Conservation (phyloP, 805 yeast genomes). For the Lipomyces spencermartinsiae region DNA sequence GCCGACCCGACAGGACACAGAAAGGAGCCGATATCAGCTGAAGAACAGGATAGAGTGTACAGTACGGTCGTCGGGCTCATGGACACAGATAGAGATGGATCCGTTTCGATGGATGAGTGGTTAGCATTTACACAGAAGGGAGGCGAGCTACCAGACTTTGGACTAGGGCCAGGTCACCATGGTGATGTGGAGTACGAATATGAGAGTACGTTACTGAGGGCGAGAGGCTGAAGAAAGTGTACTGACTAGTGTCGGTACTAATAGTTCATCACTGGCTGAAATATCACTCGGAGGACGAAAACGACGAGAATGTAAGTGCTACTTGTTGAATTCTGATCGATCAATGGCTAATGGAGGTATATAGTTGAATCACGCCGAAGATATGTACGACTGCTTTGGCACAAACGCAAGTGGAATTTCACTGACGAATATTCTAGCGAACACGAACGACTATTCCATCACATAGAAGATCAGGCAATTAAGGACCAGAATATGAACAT, state of each 20-base stretch:
- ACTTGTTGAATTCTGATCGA: neutral
- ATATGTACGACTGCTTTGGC: slow-evolving; percentile 11
- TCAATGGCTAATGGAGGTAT: neutral
- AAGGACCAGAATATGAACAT: slow-evolving; percentile 32
- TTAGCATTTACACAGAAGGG: slow-evolving; percentile 63
- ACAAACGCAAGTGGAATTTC: neutral
- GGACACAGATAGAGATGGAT: slow-evolving; percentile 71
- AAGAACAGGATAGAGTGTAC: slow-evolving; percentile 60
- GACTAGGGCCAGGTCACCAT: slow-evolving; percentile 93
- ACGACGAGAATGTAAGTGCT: slow-evolving; percentile 30
- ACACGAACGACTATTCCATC: slow-evolving; percentile 35
- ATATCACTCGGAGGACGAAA: slow-evolving; percentile 46
- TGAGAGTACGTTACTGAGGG: slow-evolving; percentile 54
- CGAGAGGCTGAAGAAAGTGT: neutral
- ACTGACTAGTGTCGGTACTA: slow-evolving; percentile 65
- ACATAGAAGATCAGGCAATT: slow-evolving; percentile 31
- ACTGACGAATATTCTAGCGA: slow-evolving; percentile 18
- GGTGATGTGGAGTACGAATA: slow-evolving; percentile 92
- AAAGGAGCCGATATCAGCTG: slow-evolving; percentile 59
- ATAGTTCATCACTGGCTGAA: slow-evolving; percentile 91
- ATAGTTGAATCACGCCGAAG: slow-evolving; percentile 22
- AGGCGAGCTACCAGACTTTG: slow-evolving; percentile 85
- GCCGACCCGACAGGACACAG: slow-evolving; percentile 39
- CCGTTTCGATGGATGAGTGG: slow-evolving; percentile 74
- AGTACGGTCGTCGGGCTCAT: slow-evolving; percentile 61